Base-by-base conservation (phyloP, 352 stramenopile genomes). In the Phytophthora syringae region DNA sequence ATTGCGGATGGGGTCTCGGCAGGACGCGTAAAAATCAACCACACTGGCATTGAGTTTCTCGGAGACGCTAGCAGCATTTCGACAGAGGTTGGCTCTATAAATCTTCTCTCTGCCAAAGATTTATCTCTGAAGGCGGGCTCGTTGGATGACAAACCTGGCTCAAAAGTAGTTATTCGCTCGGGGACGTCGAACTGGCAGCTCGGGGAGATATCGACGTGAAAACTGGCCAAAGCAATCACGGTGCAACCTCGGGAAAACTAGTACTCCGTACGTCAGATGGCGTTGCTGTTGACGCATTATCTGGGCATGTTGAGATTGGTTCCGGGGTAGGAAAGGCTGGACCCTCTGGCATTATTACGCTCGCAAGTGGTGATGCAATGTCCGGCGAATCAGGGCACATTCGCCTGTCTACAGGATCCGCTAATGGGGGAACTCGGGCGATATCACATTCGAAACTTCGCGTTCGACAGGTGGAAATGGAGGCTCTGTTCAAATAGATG, bases 51-150 rank as follows among this genome's bases (percentile, higher is more conserved):
- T 34, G 53, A 79, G 20, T 42, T 86, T 52, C 56, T 82, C 36
- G 75, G 77, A 32, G 48, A 72, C 1, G 60, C 74, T n/a, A 79
- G 57, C 5, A 72, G 32, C 5, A 67, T 82, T 49, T 78, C 66
- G 5, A 84, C 78, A 1, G 78, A 87, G 57, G 75, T 87, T 18
- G 70, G 67, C 12, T 52, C 64, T 13, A 77, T 87, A 10, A 54
- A 15, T 1, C 60, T 87, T 24, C 34, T 73, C 21, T 40, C 78
- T 28, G 75, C 76, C 9, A 79, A 74, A 21, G 18, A 73, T 18
- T 22, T 87, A 6, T 44, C 32, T 16, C 13, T 87, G 21, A 32
- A 36, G 15, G 70, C 72, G 39, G 78, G 78, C 11, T 61, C 49
- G 22, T 60, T 78, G 12, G 54, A 75, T 30, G 77, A 77, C 48